A percentile compares a stretch with the other conserved stretches of the same genome.
Conservation (phyloP, 1,284 basidiomycete genomes). For the Cutaneotrichosporon cutaneum region DNA sequence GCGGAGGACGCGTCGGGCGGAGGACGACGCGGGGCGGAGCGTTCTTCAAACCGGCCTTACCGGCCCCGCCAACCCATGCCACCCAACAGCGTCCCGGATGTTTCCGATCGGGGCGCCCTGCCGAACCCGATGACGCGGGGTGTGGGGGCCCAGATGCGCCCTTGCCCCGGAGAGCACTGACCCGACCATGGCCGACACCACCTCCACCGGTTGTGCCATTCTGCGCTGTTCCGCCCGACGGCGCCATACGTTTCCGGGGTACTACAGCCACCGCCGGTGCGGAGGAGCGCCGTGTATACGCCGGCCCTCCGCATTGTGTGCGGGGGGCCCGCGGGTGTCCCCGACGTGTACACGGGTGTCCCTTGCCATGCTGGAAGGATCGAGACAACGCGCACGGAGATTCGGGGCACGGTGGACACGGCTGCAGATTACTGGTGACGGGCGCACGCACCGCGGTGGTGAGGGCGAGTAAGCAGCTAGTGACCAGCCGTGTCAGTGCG, state of each 20-base stretch:
- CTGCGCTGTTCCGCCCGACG: slow-evolving; percentile 2
- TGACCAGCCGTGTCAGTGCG: not conserved
- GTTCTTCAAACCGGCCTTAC: too few species aligned
- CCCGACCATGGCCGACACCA: slow-evolving; percentile 5
- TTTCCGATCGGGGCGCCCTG: not conserved
- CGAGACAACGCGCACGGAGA: not conserved
- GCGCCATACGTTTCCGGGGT: not conserved
- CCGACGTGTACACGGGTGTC: not conserved
- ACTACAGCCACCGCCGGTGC: not conserved
- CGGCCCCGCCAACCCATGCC: too few species aligned
- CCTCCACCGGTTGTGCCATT: slow-evolving; percentile 5
- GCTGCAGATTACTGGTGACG: not conserved
- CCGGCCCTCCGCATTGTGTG: not conserved
- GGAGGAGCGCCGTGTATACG: slow-evolving; percentile 1
- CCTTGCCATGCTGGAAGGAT: not conserved
- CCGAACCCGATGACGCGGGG: not conserved
- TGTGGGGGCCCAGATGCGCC: not conserved
- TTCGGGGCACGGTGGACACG: not conserved
- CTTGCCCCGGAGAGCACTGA: not conserved
- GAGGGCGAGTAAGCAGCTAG: not conserved
- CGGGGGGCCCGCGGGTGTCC: slow-evolving; percentile 1
- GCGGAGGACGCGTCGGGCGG: too few species aligned
- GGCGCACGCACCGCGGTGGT: not conserved
- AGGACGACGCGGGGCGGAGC: too few species aligned
- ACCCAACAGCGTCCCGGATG: too few species aligned